phyloP scores from a whole-genome alignment of 2,329 filamentous ascomycete genomes.

The Botrytis medusae region DNA sequence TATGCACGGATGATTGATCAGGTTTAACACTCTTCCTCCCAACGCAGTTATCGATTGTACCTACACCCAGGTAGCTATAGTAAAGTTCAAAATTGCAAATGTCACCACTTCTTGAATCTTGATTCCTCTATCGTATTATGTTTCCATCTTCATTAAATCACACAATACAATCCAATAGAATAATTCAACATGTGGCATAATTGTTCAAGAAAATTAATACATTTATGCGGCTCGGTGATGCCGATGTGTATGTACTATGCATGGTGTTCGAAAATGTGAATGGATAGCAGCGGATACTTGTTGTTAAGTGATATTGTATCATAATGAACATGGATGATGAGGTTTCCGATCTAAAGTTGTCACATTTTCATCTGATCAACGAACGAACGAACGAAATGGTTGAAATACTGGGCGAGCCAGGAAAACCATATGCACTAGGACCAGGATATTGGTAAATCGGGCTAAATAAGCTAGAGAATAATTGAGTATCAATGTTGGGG shows the following conservation, averaged over 20 bases:
- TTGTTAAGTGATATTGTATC: not conserved
- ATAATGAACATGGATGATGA: not conserved
- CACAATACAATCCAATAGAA: not conserved
- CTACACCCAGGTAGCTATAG: not conserved
- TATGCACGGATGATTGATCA: not conserved
- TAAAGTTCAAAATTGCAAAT: not conserved
- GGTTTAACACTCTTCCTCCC: not conserved
- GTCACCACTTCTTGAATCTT: not conserved
- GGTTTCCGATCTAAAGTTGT: not conserved
- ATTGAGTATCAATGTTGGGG: not conserved
- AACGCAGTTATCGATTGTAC: not conserved
- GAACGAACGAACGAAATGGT: not conserved
- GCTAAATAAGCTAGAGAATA: not conserved
- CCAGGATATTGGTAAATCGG: not conserved
- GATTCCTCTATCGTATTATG: not conserved
- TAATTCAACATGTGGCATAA: not conserved
- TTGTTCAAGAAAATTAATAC: not conserved
- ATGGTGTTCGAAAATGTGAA: not conserved
- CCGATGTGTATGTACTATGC: slow-evolving; percentile 1
- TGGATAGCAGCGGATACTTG: not conserved
- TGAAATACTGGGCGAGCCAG: not conserved
- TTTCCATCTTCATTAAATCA: not conserved
- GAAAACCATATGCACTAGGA: not conserved
- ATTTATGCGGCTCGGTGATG: slow-evolving; percentile 14
- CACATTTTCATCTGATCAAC: not conserved